Evolutionary conservation across 345 rosid species (phyloP), one percentile per base, ranked within the genome.

Genomic region (Fremontodendron californicum): DNA sequence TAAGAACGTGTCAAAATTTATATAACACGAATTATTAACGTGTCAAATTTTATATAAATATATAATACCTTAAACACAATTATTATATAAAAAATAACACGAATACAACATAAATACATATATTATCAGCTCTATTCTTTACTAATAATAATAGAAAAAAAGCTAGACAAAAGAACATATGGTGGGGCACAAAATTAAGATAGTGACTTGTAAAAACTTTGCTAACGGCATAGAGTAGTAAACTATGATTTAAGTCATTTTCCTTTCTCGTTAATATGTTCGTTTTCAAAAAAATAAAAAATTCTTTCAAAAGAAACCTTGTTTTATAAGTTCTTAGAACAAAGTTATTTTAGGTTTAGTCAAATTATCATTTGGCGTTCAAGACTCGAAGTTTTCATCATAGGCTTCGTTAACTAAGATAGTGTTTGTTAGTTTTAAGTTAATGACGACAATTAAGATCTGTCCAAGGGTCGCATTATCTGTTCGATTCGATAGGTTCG

Each of bases 151-250:
- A 33, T 1, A 11, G 23, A 16, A 65, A 42, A 19, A 58, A 74
- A 57, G 68, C 12, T 51, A 57, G 29, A 40, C 78, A 78, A 57
- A 29, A 75, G 66, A 80, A 80, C 63, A 71, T 64, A 46, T 16
- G 58, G 79, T 80, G 74, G 78, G 81, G 15, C 67, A 62, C 21
- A 33, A 13, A 62, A 62, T 7, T 15, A 62, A 62, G 40, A 62
- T 31, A 6, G 42, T 62, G 67, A 62, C 39, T 62, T 6, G 0
- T 9, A 33, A 62, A 62, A 16, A 33, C 40, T 31, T 62, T 15
- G 67, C 42, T 31, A 62, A 62, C 67, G 67, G 42, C 67, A 31
- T 31, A 15, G 67, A 1, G 11, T 62, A 6, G 10, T 62, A 10
- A 74, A 40, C 39, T 40, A 74, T 74, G 54, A 58, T 58, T 21